These are phyloP conservation scores for Datisca glomerata DNA, from an alignment of 306 rosid genomes.

Conservation along the genomic window DNA sequence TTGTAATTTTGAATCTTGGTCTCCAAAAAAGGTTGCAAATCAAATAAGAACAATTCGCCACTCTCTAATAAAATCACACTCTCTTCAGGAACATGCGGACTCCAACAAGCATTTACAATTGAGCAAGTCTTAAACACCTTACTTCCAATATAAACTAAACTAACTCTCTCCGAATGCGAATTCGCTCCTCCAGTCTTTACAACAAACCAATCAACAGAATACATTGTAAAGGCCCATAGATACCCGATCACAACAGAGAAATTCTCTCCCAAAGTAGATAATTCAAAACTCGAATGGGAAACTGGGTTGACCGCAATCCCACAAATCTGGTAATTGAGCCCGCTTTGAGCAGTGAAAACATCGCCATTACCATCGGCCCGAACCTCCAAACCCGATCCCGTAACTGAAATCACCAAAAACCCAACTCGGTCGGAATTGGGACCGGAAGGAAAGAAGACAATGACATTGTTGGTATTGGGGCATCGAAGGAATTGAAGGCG, in stretches of 20 bases:
- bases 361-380: constrained; percentile 7
- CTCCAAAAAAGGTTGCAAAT: constrained; percentile 27
- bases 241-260: constrained; percentile 29
- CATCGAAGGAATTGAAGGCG: constrained; percentile 30
- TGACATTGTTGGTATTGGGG: constrained; percentile 9
- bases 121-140: constrained; percentile 34
- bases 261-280: not conserved
- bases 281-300: constrained; percentile 2
- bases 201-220: constrained; percentile 48
- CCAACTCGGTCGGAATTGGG: constrained; percentile 35
- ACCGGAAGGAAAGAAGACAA: constrained; percentile 53
- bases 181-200: constrained; percentile 10
- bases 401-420: constrained; percentile 17
- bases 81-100: constrained; percentile 44
- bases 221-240: constrained; percentile 31
- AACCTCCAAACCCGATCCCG: constrained; percentile 10
- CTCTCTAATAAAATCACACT: constrained; percentile 37
- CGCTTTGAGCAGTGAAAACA: constrained; percentile 16
- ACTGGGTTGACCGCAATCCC: constrained; percentile 29
- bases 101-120: constrained; percentile 58
- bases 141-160: constrained; percentile 25
- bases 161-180: constrained; percentile 14
- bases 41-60: constrained; percentile 54
- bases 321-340: constrained; percentile 18
- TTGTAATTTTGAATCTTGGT: not conserved